A percentile compares a stretch with the other conserved stretches of the same genome.
These are phyloP conservation scores for Neurospora discreta DNA, from an alignment of 495 filamentous ascomycete species.

Conservation along the genomic window DNA sequence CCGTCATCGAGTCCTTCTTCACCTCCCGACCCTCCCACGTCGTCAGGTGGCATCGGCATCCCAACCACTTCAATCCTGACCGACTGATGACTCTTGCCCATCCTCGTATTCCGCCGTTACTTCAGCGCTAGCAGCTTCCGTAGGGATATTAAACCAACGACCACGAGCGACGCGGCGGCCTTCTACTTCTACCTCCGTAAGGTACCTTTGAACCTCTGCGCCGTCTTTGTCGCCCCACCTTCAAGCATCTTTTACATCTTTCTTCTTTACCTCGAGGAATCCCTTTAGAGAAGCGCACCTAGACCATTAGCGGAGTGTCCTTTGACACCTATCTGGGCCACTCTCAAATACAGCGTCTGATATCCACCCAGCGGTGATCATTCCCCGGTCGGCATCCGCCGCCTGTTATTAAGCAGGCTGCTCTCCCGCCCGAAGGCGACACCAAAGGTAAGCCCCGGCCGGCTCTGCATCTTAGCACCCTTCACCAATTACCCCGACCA, in stretches of 20 bases:
- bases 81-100: background rate
- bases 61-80: background rate
- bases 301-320: background rate
- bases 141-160: background rate
- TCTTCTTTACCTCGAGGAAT: background rate
- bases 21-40: background rate
- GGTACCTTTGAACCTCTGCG: background rate
- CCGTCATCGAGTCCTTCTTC: background rate
- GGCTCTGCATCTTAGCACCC: background rate
- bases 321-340: background rate
- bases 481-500: background rate
- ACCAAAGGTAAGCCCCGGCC: background rate
- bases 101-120: background rate
- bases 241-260: background rate
- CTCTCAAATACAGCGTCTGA: background rate
- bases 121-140: background rate
- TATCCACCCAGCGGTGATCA: background rate
- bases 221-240: background rate
- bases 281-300: background rate
- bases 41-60: background rate
- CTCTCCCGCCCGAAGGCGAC: background rate
- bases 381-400: background rate
- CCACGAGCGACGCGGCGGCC: background rate
- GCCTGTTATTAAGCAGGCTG: background rate
- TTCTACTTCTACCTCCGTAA: background rate